Conservation (phyloP, 148 eudicot genomes). For the Chenopodium suecicum region DNA sequence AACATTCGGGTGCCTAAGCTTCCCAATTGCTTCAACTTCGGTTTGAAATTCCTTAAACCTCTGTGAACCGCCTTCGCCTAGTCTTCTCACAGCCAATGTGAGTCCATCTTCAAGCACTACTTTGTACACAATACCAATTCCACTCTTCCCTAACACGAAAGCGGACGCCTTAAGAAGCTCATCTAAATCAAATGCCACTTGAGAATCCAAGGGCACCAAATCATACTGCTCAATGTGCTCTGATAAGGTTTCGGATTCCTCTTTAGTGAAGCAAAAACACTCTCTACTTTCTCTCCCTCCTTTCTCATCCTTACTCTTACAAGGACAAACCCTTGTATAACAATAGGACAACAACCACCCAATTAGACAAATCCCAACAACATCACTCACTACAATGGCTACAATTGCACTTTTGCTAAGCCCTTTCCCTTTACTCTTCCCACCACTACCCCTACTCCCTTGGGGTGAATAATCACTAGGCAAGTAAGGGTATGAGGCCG, state of each 20-base stretch:
- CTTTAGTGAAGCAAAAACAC: conserved; percentile 82
- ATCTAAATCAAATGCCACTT: conserved; percentile 77
- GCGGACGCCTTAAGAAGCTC: conserved; percentile 98
- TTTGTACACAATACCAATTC: conserved; percentile 91
- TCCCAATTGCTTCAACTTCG: conserved; percentile 93
- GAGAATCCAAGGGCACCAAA: conserved; percentile 68
- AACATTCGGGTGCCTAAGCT: conserved; percentile 82
- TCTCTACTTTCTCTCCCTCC: conserved; percentile 54
- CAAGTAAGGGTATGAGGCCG: conserved; percentile 64
- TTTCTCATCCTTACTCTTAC: conserved; percentile 49
- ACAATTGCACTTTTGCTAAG: conserved; percentile 57
- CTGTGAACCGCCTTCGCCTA: conserved; percentile 97
- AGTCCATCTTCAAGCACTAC: conserved; percentile 94
- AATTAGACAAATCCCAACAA: conserved; percentile 78
- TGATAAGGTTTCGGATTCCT: conserved; percentile 79
- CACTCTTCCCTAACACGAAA: conserved; percentile 93
- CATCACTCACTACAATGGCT: conserved; percentile 67
- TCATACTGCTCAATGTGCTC: conserved; percentile 84
- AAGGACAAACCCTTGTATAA: conserved; percentile 56
- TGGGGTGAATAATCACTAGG: conserved; percentile 58
- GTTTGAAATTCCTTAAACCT: conserved; percentile 90
- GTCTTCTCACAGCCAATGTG: conserved; percentile 83
- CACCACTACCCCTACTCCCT: conserved; percentile 24
- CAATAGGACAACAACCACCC: conserved; percentile 86
- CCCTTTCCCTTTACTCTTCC: conserved; percentile 49